Conservation (phyloP, 108 stramenopile genomes). For the Stephanodiscus minutulus region DNA sequence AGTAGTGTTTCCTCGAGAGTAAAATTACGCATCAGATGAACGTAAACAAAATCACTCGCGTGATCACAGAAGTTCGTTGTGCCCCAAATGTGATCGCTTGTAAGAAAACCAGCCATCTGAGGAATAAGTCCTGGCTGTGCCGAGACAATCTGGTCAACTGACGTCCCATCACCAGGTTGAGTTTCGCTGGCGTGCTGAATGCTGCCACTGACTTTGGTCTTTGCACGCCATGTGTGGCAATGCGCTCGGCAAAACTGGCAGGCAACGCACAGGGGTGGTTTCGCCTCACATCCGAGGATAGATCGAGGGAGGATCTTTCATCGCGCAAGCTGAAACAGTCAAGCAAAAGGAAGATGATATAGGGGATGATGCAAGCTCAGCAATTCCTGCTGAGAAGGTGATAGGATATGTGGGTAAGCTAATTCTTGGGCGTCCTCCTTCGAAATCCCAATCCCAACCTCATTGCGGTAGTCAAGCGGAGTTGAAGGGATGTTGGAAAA, state of each 20-base stretch:
- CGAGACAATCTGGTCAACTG: constrained; percentile 55
- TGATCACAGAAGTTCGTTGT: constrained; percentile 62
- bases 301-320: background rate
- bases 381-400: constrained; percentile 8
- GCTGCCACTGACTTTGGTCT: background rate
- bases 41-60: too few relatives aligned
- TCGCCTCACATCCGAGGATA: background rate
- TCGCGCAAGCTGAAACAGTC: background rate
- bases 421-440: constrained; percentile 6
- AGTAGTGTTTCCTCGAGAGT: constrained; percentile 24
- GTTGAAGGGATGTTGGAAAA: constrained; percentile 4
- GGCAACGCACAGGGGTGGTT: constrained; percentile 18
- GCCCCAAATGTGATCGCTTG: constrained; percentile 42
- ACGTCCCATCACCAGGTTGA: constrained; percentile 46
- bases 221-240: constrained; percentile 26
- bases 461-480: constrained; percentile 4
- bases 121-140: constrained; percentile 55
- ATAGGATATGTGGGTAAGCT: constrained; percentile 3
- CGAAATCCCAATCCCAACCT: constrained; percentile 5
- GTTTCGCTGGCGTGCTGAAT: background rate
- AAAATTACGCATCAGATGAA: constrained; percentile 28
- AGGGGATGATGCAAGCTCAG: constrained; percentile 6
- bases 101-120: constrained; percentile 50
- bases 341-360: constrained; percentile 3
- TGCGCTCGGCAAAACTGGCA: constrained; percentile 37